phyloP scores from a whole-genome alignment of 2,329 filamentous ascomycete species.

The Aspergillus sp. region DNA sequence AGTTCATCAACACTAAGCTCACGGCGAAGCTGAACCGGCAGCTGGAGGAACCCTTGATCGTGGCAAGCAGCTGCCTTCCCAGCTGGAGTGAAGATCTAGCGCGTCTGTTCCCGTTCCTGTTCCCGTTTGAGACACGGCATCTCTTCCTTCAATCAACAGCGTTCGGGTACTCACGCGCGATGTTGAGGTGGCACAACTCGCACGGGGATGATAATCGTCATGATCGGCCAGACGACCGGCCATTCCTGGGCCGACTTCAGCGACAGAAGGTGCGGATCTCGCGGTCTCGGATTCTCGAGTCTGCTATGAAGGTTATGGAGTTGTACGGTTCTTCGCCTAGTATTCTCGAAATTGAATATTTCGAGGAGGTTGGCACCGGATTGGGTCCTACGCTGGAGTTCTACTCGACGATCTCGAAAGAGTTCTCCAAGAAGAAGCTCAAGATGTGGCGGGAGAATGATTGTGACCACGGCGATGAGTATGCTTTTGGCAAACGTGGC shows the following conservation, averaged over 20 bases:
- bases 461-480: slow-evolving; percentile 63
- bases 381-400: slow-evolving; percentile 94
- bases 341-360: slow-evolving; percentile 95
- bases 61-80: slow-evolving; percentile 92
- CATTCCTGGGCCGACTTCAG: slow-evolving; percentile 84
- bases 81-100: slow-evolving; percentile 95
- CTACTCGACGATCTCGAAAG: slow-evolving; percentile 93
- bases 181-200: slow-evolving; percentile 94
- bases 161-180: slow-evolving; percentile 94
- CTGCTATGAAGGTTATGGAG: slow-evolving; percentile 97
- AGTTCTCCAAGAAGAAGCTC: slow-evolving; percentile 95
- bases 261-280: slow-evolving; percentile 98
- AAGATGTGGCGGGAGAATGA: slow-evolving; percentile 96
- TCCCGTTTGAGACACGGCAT: slow-evolving; percentile 95
- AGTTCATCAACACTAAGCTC: slow-evolving; percentile 97
- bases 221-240: slow-evolving; percentile 78
- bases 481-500: slow-evolving; percentile 74
- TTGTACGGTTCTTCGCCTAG: slow-evolving; percentile 95
- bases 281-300: slow-evolving; percentile 87
- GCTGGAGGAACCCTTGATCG: slow-evolving; percentile 90
- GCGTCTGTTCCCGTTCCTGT: slow-evolving; percentile 89
- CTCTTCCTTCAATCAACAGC: slow-evolving; percentile 96
- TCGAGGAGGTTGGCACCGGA: slow-evolving; percentile 95
- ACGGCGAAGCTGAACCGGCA: slow-evolving; percentile 97
- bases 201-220: slow-evolving; percentile 76